Conservation (phyloP, 495 filamentous ascomycete genomes). For the Wilcoxina mikolae region DNA sequence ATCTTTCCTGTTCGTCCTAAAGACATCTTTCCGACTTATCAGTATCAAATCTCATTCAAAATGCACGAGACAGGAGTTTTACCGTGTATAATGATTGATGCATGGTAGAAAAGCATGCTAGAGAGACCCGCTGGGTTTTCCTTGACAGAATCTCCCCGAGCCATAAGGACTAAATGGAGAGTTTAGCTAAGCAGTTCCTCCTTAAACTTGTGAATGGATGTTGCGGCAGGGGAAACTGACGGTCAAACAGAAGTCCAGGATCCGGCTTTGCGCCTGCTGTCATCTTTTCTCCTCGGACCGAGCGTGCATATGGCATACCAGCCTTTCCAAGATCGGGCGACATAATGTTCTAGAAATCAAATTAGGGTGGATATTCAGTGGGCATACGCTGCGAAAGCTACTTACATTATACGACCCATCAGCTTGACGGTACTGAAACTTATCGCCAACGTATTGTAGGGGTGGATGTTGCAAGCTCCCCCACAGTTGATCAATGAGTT, state of each 20-base stretch:
- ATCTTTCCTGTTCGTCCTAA: slow-evolving; percentile 36
- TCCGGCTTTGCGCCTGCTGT: slow-evolving; percentile 40
- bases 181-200: too few relatives aligned
- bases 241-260: slow-evolving; percentile 60
- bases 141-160: slow-evolving; percentile 40
- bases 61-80: slow-evolving; percentile 6
- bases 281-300: slow-evolving; percentile 17
- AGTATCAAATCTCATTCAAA: slow-evolving; percentile 14
- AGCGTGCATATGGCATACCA: slow-evolving; percentile 31
- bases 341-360: slow-evolving; percentile 28
- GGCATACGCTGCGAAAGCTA: neutral
- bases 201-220: neutral
- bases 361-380: too few relatives aligned
- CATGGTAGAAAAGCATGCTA: slow-evolving; percentile 72
- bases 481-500: slow-evolving; percentile 42
- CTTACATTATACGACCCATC: slow-evolving; percentile 50
- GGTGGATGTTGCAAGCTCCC: slow-evolving; percentile 52
- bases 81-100: slow-evolving; percentile 72
- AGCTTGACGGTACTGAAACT: slow-evolving; percentile 45
- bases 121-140: slow-evolving; percentile 65
- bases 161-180: slow-evolving; percentile 40
- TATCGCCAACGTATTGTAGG: slow-evolving; percentile 36
- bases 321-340: slow-evolving; percentile 37
- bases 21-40: slow-evolving; percentile 39
- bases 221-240: slow-evolving; percentile 11